Base-by-base conservation (phyloP, 495 filamentous ascomycete species). In the Parathielavia hyrcaniae region DNA sequence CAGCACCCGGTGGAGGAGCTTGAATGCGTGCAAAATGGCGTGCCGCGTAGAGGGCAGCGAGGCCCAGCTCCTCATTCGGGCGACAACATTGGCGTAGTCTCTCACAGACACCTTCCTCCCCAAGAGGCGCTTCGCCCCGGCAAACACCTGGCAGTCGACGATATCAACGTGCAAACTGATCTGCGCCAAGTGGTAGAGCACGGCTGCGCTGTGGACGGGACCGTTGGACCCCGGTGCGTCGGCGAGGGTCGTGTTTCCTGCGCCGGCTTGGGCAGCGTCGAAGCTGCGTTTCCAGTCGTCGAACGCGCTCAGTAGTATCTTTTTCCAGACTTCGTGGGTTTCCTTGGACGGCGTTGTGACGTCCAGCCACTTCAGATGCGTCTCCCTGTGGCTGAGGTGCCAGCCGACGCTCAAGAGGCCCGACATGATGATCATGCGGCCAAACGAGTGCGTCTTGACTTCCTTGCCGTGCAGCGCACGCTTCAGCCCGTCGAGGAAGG, bases 161-260 rank as follows among this genome's bases (percentile, higher is more conserved):
- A 97, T 88, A 63, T 97, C 90, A 13, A 96, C 88, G 66, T 97
- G 91, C 70, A 95, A 86, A 34, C 87, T 91, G 84, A 98, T 92
- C 61, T 98, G 92, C 5, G 93, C 95, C 19, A 98, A 76, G 52
- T 92, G 90, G 66, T 98, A 93, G 23, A 97, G 78, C 2, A 95
- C 91, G 17, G 86, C 88, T 26, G 90, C 85, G 57, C 83, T 87
- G 63, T 97, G 87, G 56, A 91, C 89, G 38, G 89, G 82, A 50
- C 86, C 88, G 60, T 91, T 90, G 43, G 89, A 83, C 32, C 64
- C 70, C 16, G 73, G 62, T 53, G 67, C 67, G 43, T 74, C 75
- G 16, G 71, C 69, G 48, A 62, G 72, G 49, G 20, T 69, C 17
- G 68, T 74, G 67, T 34, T 77, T 36, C 69, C 78, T 51, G 61